Evolutionary conservation across 768 basidiomycete species (phyloP).

Genomic region (Lenzites betulinus): DNA sequence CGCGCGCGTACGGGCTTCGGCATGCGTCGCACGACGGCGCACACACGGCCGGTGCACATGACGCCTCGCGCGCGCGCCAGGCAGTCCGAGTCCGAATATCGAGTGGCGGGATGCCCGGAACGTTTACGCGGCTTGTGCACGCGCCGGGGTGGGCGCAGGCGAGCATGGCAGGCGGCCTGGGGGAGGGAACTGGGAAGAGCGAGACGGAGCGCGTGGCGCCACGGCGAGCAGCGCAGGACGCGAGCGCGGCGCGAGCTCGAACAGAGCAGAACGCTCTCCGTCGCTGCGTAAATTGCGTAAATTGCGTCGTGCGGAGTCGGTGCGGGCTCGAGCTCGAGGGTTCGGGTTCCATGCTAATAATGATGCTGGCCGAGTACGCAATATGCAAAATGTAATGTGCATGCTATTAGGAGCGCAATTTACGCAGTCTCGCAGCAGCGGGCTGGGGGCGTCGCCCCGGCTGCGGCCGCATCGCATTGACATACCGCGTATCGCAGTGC

Average conservation of each 20-base stretch:
- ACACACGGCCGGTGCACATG: too few species aligned
- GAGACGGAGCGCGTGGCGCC: background rate
- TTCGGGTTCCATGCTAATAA: background rate
- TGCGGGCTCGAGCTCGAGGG: too few species aligned
- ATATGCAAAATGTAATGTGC: background rate
- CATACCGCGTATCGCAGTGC: background rate
- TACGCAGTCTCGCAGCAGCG: background rate
- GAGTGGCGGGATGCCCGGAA: background rate
- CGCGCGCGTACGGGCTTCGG: background rate
- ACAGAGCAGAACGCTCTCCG: too few species aligned
- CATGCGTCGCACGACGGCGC: background rate
- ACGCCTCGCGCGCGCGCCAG: background rate
- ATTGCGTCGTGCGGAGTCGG: background rate
- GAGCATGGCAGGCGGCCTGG: too few species aligned
- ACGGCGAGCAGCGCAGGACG: background rate
- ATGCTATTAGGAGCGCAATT: conserved; percentile 1
- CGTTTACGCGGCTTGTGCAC: too few species aligned
- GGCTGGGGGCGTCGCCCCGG: too few species aligned
- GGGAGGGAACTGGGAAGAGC: background rate
- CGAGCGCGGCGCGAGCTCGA: too few species aligned
- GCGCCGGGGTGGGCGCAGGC: background rate
- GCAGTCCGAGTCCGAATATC: background rate
- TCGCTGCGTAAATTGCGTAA: too few species aligned
- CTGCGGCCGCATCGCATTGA: too few species aligned
- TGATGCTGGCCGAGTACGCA: too few species aligned